phyloP scores from a whole-genome alignment of 2,329 filamentous ascomycete species.

The Hypoxylon sp. region DNA sequence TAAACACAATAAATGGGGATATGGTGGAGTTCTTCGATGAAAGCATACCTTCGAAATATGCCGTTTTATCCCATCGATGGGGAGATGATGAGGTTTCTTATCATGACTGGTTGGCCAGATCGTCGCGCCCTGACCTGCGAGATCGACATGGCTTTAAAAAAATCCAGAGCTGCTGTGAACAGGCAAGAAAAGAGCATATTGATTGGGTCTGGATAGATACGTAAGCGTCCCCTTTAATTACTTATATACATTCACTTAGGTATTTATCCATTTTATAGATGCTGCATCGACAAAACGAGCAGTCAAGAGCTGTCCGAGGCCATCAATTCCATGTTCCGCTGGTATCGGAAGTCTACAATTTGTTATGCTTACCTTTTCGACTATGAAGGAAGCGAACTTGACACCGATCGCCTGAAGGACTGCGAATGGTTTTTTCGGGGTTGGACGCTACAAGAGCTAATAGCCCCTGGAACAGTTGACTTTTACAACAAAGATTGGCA shows the following conservation, averaged over 20 bases:
- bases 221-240: neutral
- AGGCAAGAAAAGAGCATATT: neutral
- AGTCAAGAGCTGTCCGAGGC: neutral
- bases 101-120: neutral
- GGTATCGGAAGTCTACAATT: neutral
- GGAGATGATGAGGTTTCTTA: neutral
- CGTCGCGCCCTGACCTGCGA: neutral
- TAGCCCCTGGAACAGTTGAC: neutral
- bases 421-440: conserved; percentile 4
- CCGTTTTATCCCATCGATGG: neutral
- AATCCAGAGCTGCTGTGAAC: neutral
- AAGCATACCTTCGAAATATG: neutral
- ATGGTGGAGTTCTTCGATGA: conserved; percentile 7
- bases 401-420: neutral
- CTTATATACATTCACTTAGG: neutral
- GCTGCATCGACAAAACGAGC: conserved; percentile 2
- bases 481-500: neutral
- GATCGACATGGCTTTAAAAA: neutral
- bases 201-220: conserved; percentile 4
- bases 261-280: neutral
- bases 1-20: neutral
- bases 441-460: neutral
- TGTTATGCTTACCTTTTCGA: conserved; percentile 1
- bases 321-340: neutral
- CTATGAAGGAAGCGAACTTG: neutral